phyloP scores from a whole-genome alignment of 2,329 filamentous ascomycete genomes.

The Emergomyces orientalis region DNA sequence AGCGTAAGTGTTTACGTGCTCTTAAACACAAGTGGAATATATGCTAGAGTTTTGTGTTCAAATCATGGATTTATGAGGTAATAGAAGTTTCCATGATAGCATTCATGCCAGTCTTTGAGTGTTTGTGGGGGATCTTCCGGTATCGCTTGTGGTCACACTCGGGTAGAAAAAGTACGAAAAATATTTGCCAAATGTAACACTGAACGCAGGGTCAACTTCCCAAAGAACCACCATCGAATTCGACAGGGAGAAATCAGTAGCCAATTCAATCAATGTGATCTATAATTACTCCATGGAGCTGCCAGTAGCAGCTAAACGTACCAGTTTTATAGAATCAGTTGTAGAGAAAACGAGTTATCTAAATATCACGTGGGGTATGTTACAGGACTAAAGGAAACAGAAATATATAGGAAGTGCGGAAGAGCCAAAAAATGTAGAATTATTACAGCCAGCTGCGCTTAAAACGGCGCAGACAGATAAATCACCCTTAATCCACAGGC shows the following conservation, averaged over 20 bases:
- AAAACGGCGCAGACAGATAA: neutral
- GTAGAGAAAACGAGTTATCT: neutral
- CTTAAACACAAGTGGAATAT: too few relatives aligned
- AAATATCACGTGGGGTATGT: neutral
- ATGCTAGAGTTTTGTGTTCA: too few relatives aligned
- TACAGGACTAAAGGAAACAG: neutral
- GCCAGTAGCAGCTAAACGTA: neutral
- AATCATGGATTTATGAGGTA: too few relatives aligned
- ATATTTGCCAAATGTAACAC: neutral
- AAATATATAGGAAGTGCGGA: neutral
- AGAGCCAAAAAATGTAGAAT: neutral
- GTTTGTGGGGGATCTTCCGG: neutral
- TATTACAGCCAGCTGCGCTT: neutral
- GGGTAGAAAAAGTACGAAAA: neutral
- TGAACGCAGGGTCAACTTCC: too few relatives aligned
- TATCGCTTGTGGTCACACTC: neutral
- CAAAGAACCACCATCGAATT: too few relatives aligned
- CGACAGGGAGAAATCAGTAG: neutral
- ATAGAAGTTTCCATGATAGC: neutral
- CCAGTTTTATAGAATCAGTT: neutral
- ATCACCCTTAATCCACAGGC: conserved; percentile 33
- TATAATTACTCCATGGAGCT: neutral
- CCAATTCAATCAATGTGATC: neutral
- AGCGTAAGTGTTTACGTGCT: neutral
- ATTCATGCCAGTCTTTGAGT: neutral